Conservation (phyloP, 1,284 basidiomycete species). For the Rhodotorula sp. region DNA sequence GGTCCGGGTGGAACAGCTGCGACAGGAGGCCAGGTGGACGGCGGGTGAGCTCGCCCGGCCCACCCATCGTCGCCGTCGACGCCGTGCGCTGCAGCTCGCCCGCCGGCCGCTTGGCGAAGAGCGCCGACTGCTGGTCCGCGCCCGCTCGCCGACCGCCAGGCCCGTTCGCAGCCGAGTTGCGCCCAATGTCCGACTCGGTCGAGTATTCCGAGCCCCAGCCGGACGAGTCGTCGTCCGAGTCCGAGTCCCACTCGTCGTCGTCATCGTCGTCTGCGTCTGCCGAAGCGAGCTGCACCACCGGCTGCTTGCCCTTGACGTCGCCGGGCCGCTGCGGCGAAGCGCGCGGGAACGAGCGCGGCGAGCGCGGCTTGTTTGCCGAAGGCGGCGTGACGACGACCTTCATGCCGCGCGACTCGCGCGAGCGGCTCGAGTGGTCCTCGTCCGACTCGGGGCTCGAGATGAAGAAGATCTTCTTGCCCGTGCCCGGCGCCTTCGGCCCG, state of each 20-base stretch:
- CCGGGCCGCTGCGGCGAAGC: neutral
- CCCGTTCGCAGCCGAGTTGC: constrained; percentile 13
- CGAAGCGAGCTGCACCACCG: neutral
- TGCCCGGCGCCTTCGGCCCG: constrained; percentile 10
- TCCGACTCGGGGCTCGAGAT: constrained; percentile 43
- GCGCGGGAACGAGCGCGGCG: neutral
- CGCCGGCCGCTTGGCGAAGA: constrained; percentile 8
- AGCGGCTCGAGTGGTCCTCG: constrained; percentile 28
- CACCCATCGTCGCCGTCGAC: constrained; percentile 22
- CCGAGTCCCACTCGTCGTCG: constrained; percentile 24
- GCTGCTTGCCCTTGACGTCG: constrained; percentile 15
- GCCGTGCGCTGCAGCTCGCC: constrained; percentile 15
- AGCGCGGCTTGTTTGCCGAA: constrained; percentile 1
- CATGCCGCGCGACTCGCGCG: constrained; percentile 9
- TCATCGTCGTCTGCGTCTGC: constrained; percentile 14
- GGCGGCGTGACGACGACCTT: constrained; percentile 20
- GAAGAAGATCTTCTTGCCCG: constrained; percentile 45
- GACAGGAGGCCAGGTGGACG: constrained; percentile 39
- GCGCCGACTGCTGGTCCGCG: neutral
- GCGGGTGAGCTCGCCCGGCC: constrained; percentile 33
- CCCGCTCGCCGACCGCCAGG: neutral
- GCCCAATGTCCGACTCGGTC: constrained; percentile 42
- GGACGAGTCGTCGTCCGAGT: constrained; percentile 31
- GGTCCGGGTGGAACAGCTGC: constrained; percentile 42
- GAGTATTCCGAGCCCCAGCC: constrained; percentile 41